Percentiles rank a stretch among this genome's conserved stretches.
phyloP scores from a whole-genome alignment of 768 basidiomycete genomes.

The Fistulinella prunicolor region DNA sequence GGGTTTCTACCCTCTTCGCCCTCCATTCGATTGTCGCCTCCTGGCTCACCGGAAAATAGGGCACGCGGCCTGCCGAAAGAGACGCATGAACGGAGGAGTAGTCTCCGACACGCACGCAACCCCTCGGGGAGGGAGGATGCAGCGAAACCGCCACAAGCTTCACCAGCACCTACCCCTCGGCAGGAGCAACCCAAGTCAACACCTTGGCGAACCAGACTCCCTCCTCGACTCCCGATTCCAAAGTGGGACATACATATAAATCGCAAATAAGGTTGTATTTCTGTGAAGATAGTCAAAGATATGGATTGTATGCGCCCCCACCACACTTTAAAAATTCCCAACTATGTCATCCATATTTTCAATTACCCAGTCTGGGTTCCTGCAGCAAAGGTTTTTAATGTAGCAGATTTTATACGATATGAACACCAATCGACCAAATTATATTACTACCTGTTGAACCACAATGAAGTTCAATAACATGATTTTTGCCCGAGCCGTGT shows the following conservation, averaged over 20 bases:
- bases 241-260: conserved; percentile 26
- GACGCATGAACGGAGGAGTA: not conserved
- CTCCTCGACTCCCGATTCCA: conserved; percentile 30
- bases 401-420: too few species aligned
- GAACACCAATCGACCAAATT: too few species aligned
- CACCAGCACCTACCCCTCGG: not conserved
- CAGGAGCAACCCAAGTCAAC: conserved; percentile 7
- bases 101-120: not conserved
- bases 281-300: not conserved
- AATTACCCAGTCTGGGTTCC: too few species aligned
- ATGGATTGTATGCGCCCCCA: not conserved
- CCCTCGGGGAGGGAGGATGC: not conserved
- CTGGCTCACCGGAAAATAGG: conserved; percentile 11
- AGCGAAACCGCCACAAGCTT: not conserved
- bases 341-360: too few species aligned
- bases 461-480: too few species aligned
- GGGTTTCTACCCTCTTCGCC: conserved; percentile 13
- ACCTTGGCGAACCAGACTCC: conserved; percentile 27
- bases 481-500: too few species aligned
- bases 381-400: too few species aligned
- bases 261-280: not conserved
- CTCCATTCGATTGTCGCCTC: conserved; percentile 20
- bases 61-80: conserved; percentile 1
- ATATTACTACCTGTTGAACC: too few species aligned
- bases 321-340: too few species aligned